Evolutionary conservation across 257 asterid species (phyloP), one percentile per base, ranked within the genome.

Genomic region (Vinca minor): DNA sequence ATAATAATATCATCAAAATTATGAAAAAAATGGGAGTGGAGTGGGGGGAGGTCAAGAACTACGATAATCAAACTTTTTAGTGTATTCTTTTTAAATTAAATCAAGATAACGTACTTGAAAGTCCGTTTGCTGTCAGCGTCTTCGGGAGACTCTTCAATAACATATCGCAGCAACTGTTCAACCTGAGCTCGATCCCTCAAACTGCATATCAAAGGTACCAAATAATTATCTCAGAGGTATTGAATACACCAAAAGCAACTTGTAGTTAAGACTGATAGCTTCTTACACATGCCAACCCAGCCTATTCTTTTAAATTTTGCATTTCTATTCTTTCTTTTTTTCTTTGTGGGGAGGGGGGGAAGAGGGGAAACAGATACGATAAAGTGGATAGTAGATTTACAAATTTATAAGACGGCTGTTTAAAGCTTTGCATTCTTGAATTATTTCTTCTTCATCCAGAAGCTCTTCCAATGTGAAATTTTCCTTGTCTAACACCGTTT

Each of bases 391-490:
- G 21, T 3, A 36, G 1, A 70, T 66, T n/a, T 93, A 93, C 99
- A 93, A 93, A 77, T 93, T 93, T 74, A 93, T 85, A 54, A 93
- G 99, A 66, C 99, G 96, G 59, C 94, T 83, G 84, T 93, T 93
- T 65, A 93, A 77, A 69, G 95, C 94, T 80, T 93, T 93, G 97
- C 99, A 93, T 74, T 93, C 99, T 87, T 93, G 99, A 71, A 93
- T 89, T 71, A 87, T 87, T 82, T 93, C 99, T 78, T 93, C 99
- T 77, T 87, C 99, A 66, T 93, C 99, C 86, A 93, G 78, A 72
- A 93, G 99, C 81, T 93, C 99, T 71, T 93, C 99, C 84, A 93
- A 71, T 2, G 95, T 74, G 83, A 77, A 87, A 70, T 79, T 80
- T 52, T 93, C 99, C 85, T 85, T 84, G 85, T 93, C 99, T 72